Evolutionary conservation across 116 monocot species (phyloP).

Genomic region (Zostera marina): DNA sequence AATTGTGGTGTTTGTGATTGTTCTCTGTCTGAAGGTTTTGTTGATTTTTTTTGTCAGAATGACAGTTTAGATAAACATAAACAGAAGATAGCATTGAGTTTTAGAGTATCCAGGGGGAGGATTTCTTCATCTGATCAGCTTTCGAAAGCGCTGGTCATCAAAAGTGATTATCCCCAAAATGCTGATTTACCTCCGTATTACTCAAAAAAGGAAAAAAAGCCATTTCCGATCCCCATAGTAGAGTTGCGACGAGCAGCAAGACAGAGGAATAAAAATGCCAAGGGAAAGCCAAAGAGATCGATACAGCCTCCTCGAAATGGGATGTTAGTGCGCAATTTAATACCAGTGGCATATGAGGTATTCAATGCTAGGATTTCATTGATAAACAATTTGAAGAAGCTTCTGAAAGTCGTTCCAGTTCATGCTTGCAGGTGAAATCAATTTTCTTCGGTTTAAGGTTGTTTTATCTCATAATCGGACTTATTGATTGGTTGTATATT

Average conservation of each 20-base stretch:
- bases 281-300: slow-evolving; percentile 46
- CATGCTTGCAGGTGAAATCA: slow-evolving; percentile 84
- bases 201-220: slow-evolving; percentile 90
- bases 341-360: slow-evolving; percentile 81
- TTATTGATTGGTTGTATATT: background rate
- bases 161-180: slow-evolving; percentile 67
- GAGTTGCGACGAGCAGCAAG: slow-evolving; percentile 81
- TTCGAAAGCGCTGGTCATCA: slow-evolving; percentile 18
- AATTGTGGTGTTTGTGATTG: background rate
- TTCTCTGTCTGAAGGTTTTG: background rate
- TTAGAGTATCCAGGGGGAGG: slow-evolving; percentile 12
- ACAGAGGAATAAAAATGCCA: slow-evolving; percentile 57
- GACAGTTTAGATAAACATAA: slow-evolving; percentile 3
- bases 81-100: slow-evolving; percentile 12
- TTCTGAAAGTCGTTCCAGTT: slow-evolving; percentile 72
- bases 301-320: slow-evolving; percentile 75
- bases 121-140: background rate
- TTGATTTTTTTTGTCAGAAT: slow-evolving; percentile 29
- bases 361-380: slow-evolving; percentile 58
- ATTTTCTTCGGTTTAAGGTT: background rate
- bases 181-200: slow-evolving; percentile 72
- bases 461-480: background rate
- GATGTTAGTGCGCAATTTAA: slow-evolving; percentile 58
- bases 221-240: slow-evolving; percentile 84
- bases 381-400: slow-evolving; percentile 80